These are phyloP conservation scores for Penicillium pancosmium DNA, from an alignment of 495 filamentous ascomycete genomes.

Conservation along the genomic window DNA sequence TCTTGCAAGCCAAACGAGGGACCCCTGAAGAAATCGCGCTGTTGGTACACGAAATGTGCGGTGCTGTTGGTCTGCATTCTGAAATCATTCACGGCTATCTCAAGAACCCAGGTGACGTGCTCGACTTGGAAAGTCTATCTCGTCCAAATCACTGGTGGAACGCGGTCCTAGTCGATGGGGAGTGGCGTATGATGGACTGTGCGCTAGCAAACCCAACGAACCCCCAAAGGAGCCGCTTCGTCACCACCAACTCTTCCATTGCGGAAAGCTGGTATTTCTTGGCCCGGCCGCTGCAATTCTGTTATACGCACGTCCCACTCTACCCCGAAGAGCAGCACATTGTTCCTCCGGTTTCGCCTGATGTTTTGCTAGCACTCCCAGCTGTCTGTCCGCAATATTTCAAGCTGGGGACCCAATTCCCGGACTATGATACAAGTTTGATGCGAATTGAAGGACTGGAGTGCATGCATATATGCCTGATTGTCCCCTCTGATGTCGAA, in stretches of 20 bases:
- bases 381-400: slow-evolving; percentile 87
- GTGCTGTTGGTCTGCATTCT: slow-evolving; percentile 81
- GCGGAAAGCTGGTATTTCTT: slow-evolving; percentile 95
- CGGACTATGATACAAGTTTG: slow-evolving; percentile 89
- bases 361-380: slow-evolving; percentile 82
- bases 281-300: slow-evolving; percentile 79
- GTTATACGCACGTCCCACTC: slow-evolving; percentile 93
- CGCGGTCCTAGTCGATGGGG: slow-evolving; percentile 85
- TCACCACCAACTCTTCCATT: slow-evolving; percentile 62
- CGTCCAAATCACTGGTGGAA: slow-evolving; percentile 99
- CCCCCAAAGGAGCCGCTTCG: slow-evolving; percentile 75
- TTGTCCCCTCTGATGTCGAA: slow-evolving; percentile 86
- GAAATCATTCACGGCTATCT: slow-evolving; percentile 87
- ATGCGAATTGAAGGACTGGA: slow-evolving; percentile 87
- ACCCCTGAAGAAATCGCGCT: slow-evolving; percentile 90
- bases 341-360: slow-evolving; percentile 81
- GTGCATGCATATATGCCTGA: slow-evolving; percentile 84
- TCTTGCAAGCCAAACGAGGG: slow-evolving; percentile 81
- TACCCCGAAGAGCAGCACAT: slow-evolving; percentile 87
- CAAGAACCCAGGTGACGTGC: slow-evolving; percentile 82
- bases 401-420: slow-evolving; percentile 73
- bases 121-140: slow-evolving; percentile 71
- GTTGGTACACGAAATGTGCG: slow-evolving; percentile 91
- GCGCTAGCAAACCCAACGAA: slow-evolving; percentile 90
- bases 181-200: slow-evolving; percentile 97